A percentile compares a stretch with the other conserved stretches of the same genome.
phyloP scores from a whole-genome alignment of 2,329 filamentous ascomycete species.

The Phoma sp. region DNA sequence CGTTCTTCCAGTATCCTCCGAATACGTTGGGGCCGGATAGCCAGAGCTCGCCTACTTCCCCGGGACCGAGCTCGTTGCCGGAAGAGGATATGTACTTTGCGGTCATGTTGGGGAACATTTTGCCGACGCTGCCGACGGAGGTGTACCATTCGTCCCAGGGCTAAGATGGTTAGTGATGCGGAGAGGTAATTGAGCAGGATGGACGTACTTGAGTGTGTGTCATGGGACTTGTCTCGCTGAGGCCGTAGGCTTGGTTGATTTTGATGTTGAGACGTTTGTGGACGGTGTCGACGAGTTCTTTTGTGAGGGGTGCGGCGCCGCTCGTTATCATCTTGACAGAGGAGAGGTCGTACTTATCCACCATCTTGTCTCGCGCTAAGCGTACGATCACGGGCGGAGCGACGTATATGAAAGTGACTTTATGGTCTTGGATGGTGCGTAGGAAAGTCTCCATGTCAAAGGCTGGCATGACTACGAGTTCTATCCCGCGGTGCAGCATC shows the following conservation, averaged over 20 bases:
- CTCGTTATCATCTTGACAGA: conserved; percentile 83
- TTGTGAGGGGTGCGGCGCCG: conserved; percentile 82
- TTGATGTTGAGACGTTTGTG: conserved; percentile 69
- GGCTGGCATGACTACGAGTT: conserved; percentile 73
- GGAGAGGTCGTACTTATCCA: conserved; percentile 80
- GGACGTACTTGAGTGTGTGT: conserved; percentile 32
- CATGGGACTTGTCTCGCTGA: conserved; percentile 37
- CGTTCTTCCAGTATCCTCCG: conserved; percentile 77
- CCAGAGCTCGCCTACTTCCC: conserved; percentile 66
- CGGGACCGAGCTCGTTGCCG: conserved; percentile 65
- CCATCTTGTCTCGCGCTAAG: conserved; percentile 77
- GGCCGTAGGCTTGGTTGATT: conserved; percentile 35
- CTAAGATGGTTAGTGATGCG: conserved; percentile 7
- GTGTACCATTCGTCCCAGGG: conserved; percentile 37
- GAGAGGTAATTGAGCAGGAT: not conserved
- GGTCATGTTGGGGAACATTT: conserved; percentile 77
- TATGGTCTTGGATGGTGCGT: conserved; percentile 73
- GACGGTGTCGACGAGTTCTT: conserved; percentile 77
- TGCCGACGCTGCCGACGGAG: conserved; percentile 75
- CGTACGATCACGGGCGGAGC: conserved; percentile 84
- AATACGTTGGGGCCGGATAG: conserved; percentile 82
- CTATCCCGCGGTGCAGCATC: conserved; percentile 70
- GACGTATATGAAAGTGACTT: conserved; percentile 78
- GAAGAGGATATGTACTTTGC: conserved; percentile 75
- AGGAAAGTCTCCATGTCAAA: conserved; percentile 85